Base-by-base conservation (phyloP, 2,329 filamentous ascomycete species). In the Emydomyces testavorans region DNA sequence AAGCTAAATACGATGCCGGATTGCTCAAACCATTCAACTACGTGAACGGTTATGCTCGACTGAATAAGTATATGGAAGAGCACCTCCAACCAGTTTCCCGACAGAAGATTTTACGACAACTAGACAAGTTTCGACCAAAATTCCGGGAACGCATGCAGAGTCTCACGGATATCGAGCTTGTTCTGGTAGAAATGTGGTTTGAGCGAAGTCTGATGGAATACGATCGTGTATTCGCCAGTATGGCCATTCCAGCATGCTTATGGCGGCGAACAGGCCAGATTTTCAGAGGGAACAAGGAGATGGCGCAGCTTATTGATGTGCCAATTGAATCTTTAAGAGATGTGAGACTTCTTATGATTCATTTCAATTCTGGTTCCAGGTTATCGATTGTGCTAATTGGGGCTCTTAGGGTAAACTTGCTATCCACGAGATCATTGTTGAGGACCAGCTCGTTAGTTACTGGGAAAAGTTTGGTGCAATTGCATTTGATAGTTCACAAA, bases 391-490 rank as follows among this genome's bases (percentile, higher is more conserved):
- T 37, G 36, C 43, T 50, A 48, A 46, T 37, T 21, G 4, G 10
- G 21, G 13, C 2, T n/a, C 49, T 24, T 52, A 94, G 89, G 92
- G 92, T 52, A 93, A 93, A 59, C 82, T 96, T 54, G 86, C 92
- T 10, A 77, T 98, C 40, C 92, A 98, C 63, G 89, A 98, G 64
- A 93, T 98, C 53, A 79, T 98, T 37, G 88, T 87, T 2, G 92
- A 98, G 69, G 87, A 94, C 52, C 93, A 89, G 34, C 78, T 94
- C 52, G 92, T 96, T 47, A 85, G 86, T 58, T 98, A 98, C 61
- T 98, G 92, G 92, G 92, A 98, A 67, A 94, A 98, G 60, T 98
- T 98, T 61, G 89, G 90, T 43, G 90, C 88, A 4, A 96, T 98
- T 58, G 93, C 92, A 7, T 98, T 98, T 65, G 92, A 98, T 62